Evolutionary conservation across 495 filamentous ascomycete species (phyloP).

Genomic region (Aspergillus carlsbadensis): DNA sequence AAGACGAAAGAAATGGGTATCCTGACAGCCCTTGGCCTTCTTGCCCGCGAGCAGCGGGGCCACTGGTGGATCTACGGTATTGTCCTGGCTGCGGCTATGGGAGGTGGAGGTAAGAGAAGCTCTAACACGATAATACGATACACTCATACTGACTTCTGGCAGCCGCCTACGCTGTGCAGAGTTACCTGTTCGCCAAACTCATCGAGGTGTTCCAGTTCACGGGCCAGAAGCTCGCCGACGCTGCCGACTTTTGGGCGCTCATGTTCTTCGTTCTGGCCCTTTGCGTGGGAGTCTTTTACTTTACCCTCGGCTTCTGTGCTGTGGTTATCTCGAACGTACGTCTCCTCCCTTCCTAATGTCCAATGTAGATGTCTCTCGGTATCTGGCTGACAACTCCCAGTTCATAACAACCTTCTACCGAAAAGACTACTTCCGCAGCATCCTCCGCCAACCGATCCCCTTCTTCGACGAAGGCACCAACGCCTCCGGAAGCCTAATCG

Average conservation of each 20-base stretch:
- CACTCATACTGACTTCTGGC: constrained; percentile 28
- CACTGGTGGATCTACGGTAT: constrained; percentile 49
- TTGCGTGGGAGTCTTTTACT: constrained; percentile 50
- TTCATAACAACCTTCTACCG: constrained; percentile 53
- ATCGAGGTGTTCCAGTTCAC: constrained; percentile 37
- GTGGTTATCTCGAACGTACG: constrained; percentile 11
- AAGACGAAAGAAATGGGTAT: constrained; percentile 33
- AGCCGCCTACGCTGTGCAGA: constrained; percentile 40
- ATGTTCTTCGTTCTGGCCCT: constrained; percentile 63
- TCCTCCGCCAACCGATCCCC: constrained; percentile 52
- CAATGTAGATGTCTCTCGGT: no score
- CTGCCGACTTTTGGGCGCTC: constrained; percentile 61
- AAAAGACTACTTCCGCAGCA: constrained; percentile 58
- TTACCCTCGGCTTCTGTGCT: constrained; percentile 48
- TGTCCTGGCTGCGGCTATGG: constrained; percentile 40
- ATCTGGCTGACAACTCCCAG: constrained; percentile 22
- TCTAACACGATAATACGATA: constrained; percentile 6
- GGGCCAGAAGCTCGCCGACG: constrained; percentile 24
- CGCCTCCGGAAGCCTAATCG: constrained; percentile 48
- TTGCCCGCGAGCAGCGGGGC: constrained; percentile 48
- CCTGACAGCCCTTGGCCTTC: constrained; percentile 40
- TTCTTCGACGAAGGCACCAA: constrained; percentile 57
- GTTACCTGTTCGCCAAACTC: constrained; percentile 34
- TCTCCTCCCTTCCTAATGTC: no score
- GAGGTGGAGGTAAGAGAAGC: constrained; percentile 48